Base-by-base conservation (phyloP, 352 stramenopile genomes). In the Phytophthora tubulina region DNA sequence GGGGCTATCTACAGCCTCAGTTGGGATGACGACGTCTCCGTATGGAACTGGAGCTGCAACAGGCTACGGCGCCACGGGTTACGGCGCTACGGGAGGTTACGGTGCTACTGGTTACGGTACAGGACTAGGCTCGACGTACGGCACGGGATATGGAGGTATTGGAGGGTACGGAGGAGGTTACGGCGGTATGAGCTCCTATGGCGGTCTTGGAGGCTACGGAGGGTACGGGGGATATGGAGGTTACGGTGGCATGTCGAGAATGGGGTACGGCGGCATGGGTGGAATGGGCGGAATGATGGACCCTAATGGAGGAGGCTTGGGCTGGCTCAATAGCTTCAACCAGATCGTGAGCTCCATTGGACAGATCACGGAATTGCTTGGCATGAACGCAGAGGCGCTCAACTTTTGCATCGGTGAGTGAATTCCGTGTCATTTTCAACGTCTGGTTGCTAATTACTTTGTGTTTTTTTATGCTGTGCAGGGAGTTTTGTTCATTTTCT, bases 401-500 rank as follows among this genome's bases (percentile, higher is more conserved):
- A 85, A 93, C 60, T 93, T 91, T 76, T 93, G 85, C 64, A 82
- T 93, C 44, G 83, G 82, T 83, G 35, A 33, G 78, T 50, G 14
- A 38, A 10, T 3, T 2, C 13, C 30, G 36, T 11, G 8, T 11
- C 9, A n/a, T 15, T 46, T 30, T 52, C 36, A 17, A 30, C 6
- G 10, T 33, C 3, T 35, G 3, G 38, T 49, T 58, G 15, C 33
- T 63, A 60, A 66, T 41, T 39, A 39, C n/a, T 67, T 5, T 38
- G 39, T 60, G 27, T 30, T 9, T 27, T 51, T 63, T 50, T 15
- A 2, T 10, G 38, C 15, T 42, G 11, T 57, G 13, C 58, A 89
- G 83, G 82, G 5, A 94, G 85, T 57, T 95, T 93, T 67, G 85
- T 95, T 7, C 78, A 95, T 55, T 95, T 94, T 60, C 58, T 94